These are phyloP conservation scores for Geranomyces variabilis DNA, from an alignment of 192 early-diverging fungal genomes.

Conservation along the genomic window DNA sequence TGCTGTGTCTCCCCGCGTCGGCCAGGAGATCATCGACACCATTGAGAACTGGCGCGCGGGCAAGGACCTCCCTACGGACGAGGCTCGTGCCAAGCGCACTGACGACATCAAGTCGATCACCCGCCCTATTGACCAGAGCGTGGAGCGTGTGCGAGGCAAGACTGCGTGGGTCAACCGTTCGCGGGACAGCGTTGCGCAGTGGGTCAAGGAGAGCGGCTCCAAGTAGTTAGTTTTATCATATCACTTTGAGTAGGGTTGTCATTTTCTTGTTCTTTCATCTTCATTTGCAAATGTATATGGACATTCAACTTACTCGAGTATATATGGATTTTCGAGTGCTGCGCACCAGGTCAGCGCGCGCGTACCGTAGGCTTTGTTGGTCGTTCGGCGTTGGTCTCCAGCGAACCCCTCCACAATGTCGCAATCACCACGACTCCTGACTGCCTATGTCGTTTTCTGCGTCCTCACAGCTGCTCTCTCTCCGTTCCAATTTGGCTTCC, in stretches of 20 bases:
- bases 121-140: constrained; percentile 32
- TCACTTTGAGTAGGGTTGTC: too few relatives aligned
- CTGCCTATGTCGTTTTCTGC: not conserved
- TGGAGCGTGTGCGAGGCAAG: constrained; percentile 35
- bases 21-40: constrained; percentile 25
- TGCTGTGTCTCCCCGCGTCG: constrained; percentile 20
- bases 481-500: constrained; percentile 50
- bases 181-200: constrained; percentile 19
- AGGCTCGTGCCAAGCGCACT: constrained; percentile 29
- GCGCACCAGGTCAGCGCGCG: too few relatives aligned
- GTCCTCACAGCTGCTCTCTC: constrained; percentile 1
- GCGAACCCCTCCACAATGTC: too few relatives aligned
- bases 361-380: too few relatives aligned
- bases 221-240: too few relatives aligned
- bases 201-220: constrained; percentile 18
- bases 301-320: too few relatives aligned
- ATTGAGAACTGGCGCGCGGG: constrained; percentile 41
- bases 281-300: too few relatives aligned
- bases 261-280: too few relatives aligned
- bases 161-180: constrained; percentile 37
- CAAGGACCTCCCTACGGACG: constrained; percentile 26
- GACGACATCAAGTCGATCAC: constrained; percentile 40
- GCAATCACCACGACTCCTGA: not conserved
- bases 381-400: too few relatives aligned
- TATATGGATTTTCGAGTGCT: too few relatives aligned